A percentile compares a stretch with the other conserved stretches of the same genome.
Conservation (phyloP, 2,329 filamentous ascomycete species). For the Monilinia vaccinii-corymbosi region DNA sequence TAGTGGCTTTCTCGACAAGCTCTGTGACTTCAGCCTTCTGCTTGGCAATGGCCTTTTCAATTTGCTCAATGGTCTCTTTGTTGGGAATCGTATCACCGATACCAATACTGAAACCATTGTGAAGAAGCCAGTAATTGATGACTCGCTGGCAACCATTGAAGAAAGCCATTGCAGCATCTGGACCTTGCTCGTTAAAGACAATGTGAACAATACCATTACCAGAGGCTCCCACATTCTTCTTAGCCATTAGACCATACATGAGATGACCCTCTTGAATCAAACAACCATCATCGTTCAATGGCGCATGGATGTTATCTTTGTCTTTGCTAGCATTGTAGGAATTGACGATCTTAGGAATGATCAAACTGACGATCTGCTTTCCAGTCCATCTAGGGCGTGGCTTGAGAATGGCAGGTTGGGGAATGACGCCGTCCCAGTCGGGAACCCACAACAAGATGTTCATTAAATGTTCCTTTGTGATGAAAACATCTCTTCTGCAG, state of each 20-base stretch:
- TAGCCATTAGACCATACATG: constrained; percentile 81
- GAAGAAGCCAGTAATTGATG: constrained; percentile 93
- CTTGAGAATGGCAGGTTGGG: constrained; percentile 87
- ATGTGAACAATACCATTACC: constrained; percentile 89
- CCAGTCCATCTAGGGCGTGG: constrained; percentile 92
- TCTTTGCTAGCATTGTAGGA: constrained; percentile 57
- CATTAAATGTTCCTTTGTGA: constrained; percentile 88
- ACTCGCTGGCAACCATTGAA: constrained; percentile 93
- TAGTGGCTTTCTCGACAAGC: constrained; percentile 69
- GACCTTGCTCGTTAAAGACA: constrained; percentile 90
- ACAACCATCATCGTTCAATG: constrained; percentile 67
- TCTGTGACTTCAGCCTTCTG: constrained; percentile 74
- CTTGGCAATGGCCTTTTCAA: constrained; percentile 70
- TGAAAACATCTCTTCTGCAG: constrained; percentile 82
- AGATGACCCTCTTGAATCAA: constrained; percentile 81
- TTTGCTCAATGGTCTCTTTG: constrained; percentile 69
- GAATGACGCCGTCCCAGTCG: constrained; percentile 92
- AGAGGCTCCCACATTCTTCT: constrained; percentile 88
- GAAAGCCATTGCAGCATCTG: constrained; percentile 80
- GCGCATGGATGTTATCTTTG: constrained; percentile 40
- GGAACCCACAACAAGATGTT: constrained; percentile 97
- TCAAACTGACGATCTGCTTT: constrained; percentile 93
- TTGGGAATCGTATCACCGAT: constrained; percentile 98
- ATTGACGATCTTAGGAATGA: constrained; percentile 81
- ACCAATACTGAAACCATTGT: constrained; percentile 95